Percentiles rank a stretch among this genome's conserved stretches.
phyloP scores from a whole-genome alignment of 805 yeast genomes.

The Teunomyces atbi region DNA sequence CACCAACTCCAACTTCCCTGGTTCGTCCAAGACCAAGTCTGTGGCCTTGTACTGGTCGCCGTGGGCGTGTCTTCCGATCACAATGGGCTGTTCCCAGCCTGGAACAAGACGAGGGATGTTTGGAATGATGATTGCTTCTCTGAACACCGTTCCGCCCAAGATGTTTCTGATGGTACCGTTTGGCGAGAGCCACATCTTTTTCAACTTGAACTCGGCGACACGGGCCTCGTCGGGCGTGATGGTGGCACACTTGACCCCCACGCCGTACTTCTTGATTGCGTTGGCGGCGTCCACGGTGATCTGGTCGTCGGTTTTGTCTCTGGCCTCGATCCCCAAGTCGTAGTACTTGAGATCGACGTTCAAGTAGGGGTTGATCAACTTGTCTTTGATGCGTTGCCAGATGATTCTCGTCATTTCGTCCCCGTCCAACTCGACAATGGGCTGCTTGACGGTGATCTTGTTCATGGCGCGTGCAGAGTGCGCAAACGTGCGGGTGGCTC shows the following conservation, averaged over 20 bases:
- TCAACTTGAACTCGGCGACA: conserved; percentile 83
- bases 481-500: conserved; percentile 6
- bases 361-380: conserved; percentile 80
- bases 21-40: conserved; percentile 72
- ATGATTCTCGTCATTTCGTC: conserved; percentile 97
- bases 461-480: conserved; percentile 3
- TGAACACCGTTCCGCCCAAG: conserved; percentile 93
- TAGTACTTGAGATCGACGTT: conserved; percentile 88
- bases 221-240: conserved; percentile 98
- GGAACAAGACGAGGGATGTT: conserved; percentile 85
- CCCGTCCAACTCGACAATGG: conserved; percentile 96
- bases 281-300: conserved; percentile 88
- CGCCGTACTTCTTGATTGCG: conserved; percentile 85
- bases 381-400: conserved; percentile 87
- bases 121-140: conserved; percentile 93
- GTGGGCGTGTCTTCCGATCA: conserved; percentile 95
- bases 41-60: conserved; percentile 97
- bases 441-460: conserved; percentile 79
- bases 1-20: conserved; percentile 76
- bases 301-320: conserved; percentile 85
- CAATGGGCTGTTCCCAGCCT: conserved; percentile 92
- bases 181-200: conserved; percentile 97
- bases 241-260: conserved; percentile 96
- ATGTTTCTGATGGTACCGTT: conserved; percentile 96
- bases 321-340: conserved; percentile 81